Percentiles rank a stretch among this genome's conserved stretches.
phyloP scores from a whole-genome alignment of 106 monocot species.

The Dioscorea alata region DNA sequence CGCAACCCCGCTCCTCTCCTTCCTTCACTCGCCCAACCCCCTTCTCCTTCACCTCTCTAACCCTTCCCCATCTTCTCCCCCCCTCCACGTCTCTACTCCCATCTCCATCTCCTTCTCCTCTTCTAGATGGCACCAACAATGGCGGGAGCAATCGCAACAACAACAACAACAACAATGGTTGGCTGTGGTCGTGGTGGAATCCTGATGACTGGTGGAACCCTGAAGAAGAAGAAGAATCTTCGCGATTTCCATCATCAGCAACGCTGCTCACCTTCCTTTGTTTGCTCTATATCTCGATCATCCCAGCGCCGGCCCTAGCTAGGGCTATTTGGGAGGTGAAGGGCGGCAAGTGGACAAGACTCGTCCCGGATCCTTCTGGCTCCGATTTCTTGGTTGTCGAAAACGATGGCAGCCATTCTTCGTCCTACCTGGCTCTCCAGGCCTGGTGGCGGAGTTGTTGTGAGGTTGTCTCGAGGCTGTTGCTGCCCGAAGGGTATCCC shows the following conservation, averaged over 20 bases:
- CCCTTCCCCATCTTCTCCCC: background rate
- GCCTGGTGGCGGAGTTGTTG: slow-evolving; percentile 22
- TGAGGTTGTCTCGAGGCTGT: slow-evolving; percentile 31
- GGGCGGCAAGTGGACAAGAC: slow-evolving; percentile 52
- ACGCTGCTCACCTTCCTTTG: background rate
- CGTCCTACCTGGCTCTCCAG: slow-evolving; percentile 2
- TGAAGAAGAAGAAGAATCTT: background rate
- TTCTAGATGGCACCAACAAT: background rate
- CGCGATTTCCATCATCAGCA: background rate
- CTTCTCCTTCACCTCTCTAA: too few relatives aligned
- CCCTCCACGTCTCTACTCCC: background rate
- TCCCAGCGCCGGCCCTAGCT: slow-evolving; percentile 25
- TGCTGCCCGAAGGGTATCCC: slow-evolving; percentile 88
- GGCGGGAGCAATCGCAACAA: background rate
- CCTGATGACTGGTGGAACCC: background rate
- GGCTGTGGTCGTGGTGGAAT: background rate
- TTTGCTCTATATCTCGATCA: background rate
- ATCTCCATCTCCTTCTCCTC: background rate
- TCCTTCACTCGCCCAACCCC: too few relatives aligned
- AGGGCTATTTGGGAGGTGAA: slow-evolving; percentile 67
- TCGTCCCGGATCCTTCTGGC: slow-evolving; percentile 19
- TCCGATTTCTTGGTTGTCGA: slow-evolving; percentile 21
- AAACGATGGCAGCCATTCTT: background rate
- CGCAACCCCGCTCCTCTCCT: too few relatives aligned
- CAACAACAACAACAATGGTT: background rate